Conservation (phyloP, 495 filamentous ascomycete genomes). For the Penicillium waksmanii region DNA sequence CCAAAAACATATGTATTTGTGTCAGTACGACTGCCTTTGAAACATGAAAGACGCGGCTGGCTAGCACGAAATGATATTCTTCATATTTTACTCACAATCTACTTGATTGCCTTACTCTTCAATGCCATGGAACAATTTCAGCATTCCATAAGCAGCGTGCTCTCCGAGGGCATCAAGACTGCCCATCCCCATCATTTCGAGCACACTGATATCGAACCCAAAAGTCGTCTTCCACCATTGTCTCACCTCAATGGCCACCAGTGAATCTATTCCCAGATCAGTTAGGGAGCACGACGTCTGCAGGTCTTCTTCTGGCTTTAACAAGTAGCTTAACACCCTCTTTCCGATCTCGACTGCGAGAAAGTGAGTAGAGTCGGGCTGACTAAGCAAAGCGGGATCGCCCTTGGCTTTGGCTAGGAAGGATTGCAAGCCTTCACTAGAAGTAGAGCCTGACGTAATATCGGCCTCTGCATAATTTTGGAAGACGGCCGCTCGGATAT, state of each 20-base stretch:
- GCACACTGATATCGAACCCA: constrained; percentile 38
- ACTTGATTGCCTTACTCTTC: no score
- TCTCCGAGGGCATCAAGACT: constrained; percentile 7
- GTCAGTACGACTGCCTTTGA: no score
- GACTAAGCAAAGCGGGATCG: constrained; percentile 10
- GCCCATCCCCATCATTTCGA: constrained; percentile 34
- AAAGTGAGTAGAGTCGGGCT: constrained; percentile 29
- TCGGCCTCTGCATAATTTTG: constrained; percentile 21
- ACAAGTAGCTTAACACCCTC: constrained; percentile 32
- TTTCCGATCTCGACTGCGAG: constrained; percentile 51
- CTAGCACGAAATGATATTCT: no score
- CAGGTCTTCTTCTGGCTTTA: constrained; percentile 29
- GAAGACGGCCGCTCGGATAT: constrained; percentile 31
- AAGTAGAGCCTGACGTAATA: neutral
- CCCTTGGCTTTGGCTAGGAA: constrained; percentile 18
- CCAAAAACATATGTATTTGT: no score
- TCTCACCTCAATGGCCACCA: constrained; percentile 50
- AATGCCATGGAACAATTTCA: no score
- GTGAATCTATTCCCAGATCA: constrained; percentile 46
- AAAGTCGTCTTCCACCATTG: constrained; percentile 41
- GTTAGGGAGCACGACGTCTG: constrained; percentile 38
- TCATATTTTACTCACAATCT: no score
- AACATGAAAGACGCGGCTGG: no score
- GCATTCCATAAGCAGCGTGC: constrained; percentile 8
- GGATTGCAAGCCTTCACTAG: constrained; percentile 7